Percentiles rank a stretch among this genome's conserved stretches.
phyloP scores from a whole-genome alignment of 2,329 filamentous ascomycete species.

The Pyrenochaeta sp. region DNA sequence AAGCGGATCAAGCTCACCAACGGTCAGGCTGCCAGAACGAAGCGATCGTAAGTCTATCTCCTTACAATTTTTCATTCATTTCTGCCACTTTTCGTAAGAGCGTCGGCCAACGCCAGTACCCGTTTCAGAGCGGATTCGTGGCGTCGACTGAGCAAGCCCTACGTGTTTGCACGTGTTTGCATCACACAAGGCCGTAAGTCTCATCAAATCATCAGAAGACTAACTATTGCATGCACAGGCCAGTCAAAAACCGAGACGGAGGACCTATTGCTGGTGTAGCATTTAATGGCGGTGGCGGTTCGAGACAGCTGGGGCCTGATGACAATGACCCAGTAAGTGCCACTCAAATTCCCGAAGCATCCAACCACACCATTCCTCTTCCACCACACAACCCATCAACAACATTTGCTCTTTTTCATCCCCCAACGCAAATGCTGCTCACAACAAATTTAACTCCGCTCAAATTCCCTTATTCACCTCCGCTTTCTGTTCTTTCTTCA shows the following conservation, averaged over 20 bases:
- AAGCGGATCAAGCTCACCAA: conserved; percentile 49
- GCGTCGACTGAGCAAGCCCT: conserved; percentile 44
- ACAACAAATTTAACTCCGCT: conserved; percentile 34
- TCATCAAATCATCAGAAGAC: conserved; percentile 37
- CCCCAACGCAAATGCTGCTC: conserved; percentile 46
- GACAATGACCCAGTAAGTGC: conserved; percentile 63
- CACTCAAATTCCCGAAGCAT: conserved; percentile 53
- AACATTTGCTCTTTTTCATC: conserved; percentile 34
- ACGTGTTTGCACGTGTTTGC: conserved; percentile 45
- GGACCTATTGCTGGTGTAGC: conserved; percentile 73
- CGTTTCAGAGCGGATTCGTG: conserved; percentile 35
- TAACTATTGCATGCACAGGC: conserved; percentile 60
- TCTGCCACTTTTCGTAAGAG: conserved; percentile 17
- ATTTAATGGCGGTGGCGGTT: conserved; percentile 64
- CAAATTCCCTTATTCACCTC: conserved; percentile 48
- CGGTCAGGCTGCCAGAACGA: conserved; percentile 47
- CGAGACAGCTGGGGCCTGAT: conserved; percentile 68
- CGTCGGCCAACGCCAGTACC: conserved; percentile 32
- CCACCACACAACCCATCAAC: conserved; percentile 46
- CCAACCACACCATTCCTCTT: conserved; percentile 52
- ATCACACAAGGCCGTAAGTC: conserved; percentile 22
- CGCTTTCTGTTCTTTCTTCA: conserved; percentile 45
- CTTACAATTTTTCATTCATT: conserved; percentile 17
- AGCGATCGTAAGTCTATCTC: conserved; percentile 48
- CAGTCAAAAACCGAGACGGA: conserved; percentile 76